Base-by-base conservation (phyloP, 2,329 filamentous ascomycete genomes). In the Claviceps arundinis region DNA sequence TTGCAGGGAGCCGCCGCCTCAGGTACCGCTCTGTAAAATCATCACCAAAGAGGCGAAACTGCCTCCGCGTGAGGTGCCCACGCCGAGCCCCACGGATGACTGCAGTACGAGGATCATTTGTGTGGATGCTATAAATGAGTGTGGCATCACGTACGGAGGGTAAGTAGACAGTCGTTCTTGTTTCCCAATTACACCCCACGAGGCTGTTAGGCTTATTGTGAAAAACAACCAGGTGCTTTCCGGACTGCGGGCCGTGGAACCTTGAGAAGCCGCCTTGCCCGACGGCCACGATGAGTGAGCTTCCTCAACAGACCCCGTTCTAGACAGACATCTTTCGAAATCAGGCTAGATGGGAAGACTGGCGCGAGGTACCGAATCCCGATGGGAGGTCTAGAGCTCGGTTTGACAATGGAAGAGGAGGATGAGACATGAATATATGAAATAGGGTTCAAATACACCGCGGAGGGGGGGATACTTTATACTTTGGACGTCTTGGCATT, bases 71-170 rank as follows among this genome's bases (percentile, higher is more conserved):
- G 13, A 7, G 26, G 4, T 7, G 19, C 30, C 48, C 1, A 45
- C 30, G 24, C 17, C 41, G 5, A 8, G 8, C 4, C 7, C 11
- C 13, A 24, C 41, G 13, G 56, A 57, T 30, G 51, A 60, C 49
- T 66, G 64, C 54, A 57, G 48, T 34, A 57, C 55, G 4, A 59
- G 58, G 4, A 64, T 53, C 13, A 40, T 63, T 22, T 65, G 61
- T 48, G 50, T 58, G 24, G 58, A 64, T 50, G 47, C 37, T 0
- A 50, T 61, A 37, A 60, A 64, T 46, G 37, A 56, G 19, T 64
- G 62, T 45, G 61, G 60, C 34, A 57, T 60, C 2, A 47, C 37
- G 14, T 64, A 59, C 26, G 57, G 59, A 38, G 60, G 50, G 61
- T 62, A 51, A 52, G 59, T 54, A 5, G 14, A 5, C 16, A 5